Base-by-base conservation (phyloP, 495 filamentous ascomycete species). In the Podospora tetraspora region DNA sequence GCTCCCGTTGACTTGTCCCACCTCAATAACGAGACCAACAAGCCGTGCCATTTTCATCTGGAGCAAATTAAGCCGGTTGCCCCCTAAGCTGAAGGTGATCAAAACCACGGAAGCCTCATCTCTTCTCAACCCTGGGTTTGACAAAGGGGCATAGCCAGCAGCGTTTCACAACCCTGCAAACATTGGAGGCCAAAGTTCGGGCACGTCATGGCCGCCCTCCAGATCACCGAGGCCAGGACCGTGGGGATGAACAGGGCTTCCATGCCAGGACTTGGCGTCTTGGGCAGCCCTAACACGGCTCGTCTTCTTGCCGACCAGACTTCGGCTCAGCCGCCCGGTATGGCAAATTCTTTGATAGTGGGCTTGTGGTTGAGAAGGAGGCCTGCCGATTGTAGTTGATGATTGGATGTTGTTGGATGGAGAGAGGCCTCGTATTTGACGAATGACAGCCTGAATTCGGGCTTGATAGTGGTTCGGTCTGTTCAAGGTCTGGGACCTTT, bases 161-260 rank as follows among this genome's bases (percentile, higher is more conserved):
- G 57, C 30, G 65, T 66, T 66, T 66, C 65, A 66, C 57, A 43
- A 21, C 65, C 65, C 32, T 60, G 65, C 29, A 52, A n/a, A 52
- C 43, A 52, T 52, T 8, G 19, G 43, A 52, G 43, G 43, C 43
- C 43, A 52, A 59, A 56, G 58, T 61, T 37, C 3, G 57, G 59
- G 23, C 27, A 27, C 43, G 43, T n/a, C 43, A 52, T 52, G 43
- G 43, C 19, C 37, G 16, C 16, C 43, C 43, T 52, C 43, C 43
- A 52, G 43, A 16, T n/a, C 43, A 52, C 37, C 37, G 37, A 52
- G 37, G 37, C n/a, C 37, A 52, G 7, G 37, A 52, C 25, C 25
- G 25, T 25, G 25, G 25, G 25, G 2, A 25, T 25, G 4, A n/a
- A 52, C 37, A 52, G 3, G 34, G 34, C 34, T 16, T 16, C 13